Percentiles rank a stretch among this genome's conserved stretches.
Conservation (phyloP, 257 asterid species). For the Avicennia marina region DNA sequence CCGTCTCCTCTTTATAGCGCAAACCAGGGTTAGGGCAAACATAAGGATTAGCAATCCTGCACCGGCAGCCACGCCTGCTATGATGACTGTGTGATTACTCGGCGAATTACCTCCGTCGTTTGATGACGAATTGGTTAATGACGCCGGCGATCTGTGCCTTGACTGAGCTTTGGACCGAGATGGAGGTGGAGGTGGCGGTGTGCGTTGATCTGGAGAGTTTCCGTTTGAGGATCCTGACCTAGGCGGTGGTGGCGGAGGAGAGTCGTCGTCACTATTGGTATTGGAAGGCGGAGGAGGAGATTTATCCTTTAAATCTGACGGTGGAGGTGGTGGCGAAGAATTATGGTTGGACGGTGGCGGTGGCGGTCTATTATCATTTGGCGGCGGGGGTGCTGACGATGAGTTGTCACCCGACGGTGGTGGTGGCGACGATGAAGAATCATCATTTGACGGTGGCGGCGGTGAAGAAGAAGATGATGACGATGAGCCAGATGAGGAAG, state of each 20-base stretch:
- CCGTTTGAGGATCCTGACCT: neutral
- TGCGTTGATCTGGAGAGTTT: neutral
- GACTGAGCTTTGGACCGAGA: neutral
- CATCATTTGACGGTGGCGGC: neutral
- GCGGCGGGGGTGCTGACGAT: too few species aligned
- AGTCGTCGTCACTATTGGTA: neutral
- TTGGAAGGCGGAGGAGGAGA: too few species aligned
- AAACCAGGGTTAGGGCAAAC: neutral
- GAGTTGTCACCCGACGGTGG: neutral
- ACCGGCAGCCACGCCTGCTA: neutral
- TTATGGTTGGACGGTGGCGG: too few species aligned
- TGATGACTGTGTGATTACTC: neutral
- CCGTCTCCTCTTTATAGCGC: neutral
- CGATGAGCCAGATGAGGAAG: too few species aligned
- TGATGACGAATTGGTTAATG: too few species aligned
- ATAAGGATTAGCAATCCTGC: neutral
- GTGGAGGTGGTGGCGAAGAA: too few species aligned
- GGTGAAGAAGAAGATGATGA: too few species aligned
- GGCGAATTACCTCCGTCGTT: too few species aligned
- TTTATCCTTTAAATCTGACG: too few species aligned
- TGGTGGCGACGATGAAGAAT: too few species aligned
- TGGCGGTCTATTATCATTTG: too few species aligned
- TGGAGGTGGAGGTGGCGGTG: neutral
- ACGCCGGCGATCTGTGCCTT: neutral
- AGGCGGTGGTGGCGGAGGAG: neutral